Conservation (phyloP, 2,329 filamentous ascomycete genomes). For the Tolypocladium album region DNA sequence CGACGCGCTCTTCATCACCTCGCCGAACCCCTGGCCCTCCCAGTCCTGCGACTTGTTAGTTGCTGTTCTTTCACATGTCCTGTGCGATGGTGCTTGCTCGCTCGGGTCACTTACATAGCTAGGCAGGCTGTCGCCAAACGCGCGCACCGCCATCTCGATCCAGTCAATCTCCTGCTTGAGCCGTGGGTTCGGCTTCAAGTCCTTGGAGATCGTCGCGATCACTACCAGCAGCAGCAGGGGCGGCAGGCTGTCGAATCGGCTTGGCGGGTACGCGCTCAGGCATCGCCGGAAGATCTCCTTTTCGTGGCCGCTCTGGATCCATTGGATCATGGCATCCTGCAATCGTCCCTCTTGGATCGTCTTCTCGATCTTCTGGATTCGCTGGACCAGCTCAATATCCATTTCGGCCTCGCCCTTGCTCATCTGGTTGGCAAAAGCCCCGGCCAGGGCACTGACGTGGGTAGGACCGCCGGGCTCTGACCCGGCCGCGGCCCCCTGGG, state of each 20-base stretch:
- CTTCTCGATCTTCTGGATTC: constrained; percentile 48
- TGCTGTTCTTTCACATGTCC: background rate
- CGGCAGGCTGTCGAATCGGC: constrained; percentile 42
- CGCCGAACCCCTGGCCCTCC: constrained; percentile 23
- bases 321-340: constrained; percentile 54
- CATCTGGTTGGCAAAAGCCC: constrained; percentile 24
- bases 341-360: constrained; percentile 51
- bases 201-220: constrained; percentile 51
- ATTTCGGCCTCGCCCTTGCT: constrained; percentile 22
- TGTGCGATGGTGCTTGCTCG: too few relatives aligned
- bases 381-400: constrained; percentile 41
- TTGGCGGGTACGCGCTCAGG: constrained; percentile 24
- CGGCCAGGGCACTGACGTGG: constrained; percentile 22
- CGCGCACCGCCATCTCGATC: constrained; percentile 48
- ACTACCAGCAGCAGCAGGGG: constrained; percentile 54
- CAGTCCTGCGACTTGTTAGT: constrained; percentile 21
- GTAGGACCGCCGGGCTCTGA: constrained; percentile 23
- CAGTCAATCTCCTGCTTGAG: constrained; percentile 47
- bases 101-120: constrained; percentile 35
- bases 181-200: constrained; percentile 39
- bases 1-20: constrained; percentile 26
- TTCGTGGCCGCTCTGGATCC: constrained; percentile 54
- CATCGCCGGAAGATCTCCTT: constrained; percentile 49
- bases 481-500: constrained; percentile 14
- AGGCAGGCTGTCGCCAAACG: constrained; percentile 36